Percentiles rank a stretch among this genome's conserved stretches.
These are phyloP conservation scores for Chrysanthemum lavandulifolium DNA, from an alignment of 129 eudicot genomes.

Conservation along the genomic window DNA sequence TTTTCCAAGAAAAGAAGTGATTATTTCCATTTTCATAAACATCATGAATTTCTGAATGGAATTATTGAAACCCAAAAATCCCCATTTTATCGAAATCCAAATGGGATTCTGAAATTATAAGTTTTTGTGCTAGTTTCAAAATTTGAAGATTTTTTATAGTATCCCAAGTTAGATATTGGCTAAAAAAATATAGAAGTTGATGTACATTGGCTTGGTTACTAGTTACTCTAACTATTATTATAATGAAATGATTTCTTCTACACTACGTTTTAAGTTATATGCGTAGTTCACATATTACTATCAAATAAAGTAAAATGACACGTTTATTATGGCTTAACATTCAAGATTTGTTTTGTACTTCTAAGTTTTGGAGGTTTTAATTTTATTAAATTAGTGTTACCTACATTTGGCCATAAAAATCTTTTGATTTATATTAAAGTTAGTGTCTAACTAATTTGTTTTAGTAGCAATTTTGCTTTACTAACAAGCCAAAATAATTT, in stretches of 20 bases:
- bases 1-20: constrained; percentile 34
- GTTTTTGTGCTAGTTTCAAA: neutral
- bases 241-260: constrained; percentile 18
- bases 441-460: no score
- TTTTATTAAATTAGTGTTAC: no score
- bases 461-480: no score
- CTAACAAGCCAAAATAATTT: no score
- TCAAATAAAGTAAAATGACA: neutral
- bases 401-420: no score
- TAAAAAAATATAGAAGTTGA: constrained; percentile 1
- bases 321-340: no score
- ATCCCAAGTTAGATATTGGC: constrained; percentile 6
- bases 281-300: constrained; percentile 14
- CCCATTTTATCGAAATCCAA: neutral
- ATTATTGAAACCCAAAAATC: constrained; percentile 2
- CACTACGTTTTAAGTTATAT: constrained; percentile 21
- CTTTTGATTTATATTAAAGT: no score
- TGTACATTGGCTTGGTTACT: constrained; percentile 7
- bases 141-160: neutral
- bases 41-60: constrained; percentile 19
- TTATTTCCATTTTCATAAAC: constrained; percentile 41
- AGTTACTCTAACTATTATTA: constrained; percentile 31
- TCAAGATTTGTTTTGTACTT: no score
- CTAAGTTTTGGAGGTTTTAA: no score
- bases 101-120: neutral